Percentiles rank a stretch among this genome's conserved stretches.
Conservation (phyloP, 805 yeast species). For the Grigorovia transvaalensis region DNA sequence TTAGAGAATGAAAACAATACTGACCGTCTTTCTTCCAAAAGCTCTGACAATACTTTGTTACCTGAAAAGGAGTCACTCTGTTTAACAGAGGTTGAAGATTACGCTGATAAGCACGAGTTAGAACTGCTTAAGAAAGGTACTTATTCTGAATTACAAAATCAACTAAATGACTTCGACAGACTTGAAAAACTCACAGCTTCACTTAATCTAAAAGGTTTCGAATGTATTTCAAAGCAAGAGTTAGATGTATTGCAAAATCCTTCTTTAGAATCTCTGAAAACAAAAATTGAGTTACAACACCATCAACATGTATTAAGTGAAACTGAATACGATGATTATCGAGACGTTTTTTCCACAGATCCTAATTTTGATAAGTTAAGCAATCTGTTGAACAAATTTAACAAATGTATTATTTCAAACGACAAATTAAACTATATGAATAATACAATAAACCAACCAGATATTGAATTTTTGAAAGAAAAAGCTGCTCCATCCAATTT, state of each 20-base stretch:
- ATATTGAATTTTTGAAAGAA: neutral
- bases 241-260: conserved; percentile 1
- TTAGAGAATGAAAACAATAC: neutral
- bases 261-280: neutral
- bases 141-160: neutral
- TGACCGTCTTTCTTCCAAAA: neutral
- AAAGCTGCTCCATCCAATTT: neutral
- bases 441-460: neutral
- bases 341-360: neutral
- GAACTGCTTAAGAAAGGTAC: neutral
- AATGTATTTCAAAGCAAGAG: neutral
- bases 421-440: neutral
- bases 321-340: neutral
- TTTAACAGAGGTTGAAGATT: neutral
- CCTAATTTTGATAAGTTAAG: neutral
- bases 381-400: neutral
- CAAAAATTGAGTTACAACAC: neutral
- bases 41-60: neutral
- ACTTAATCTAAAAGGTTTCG: neutral
- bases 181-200: neutral
- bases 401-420: neutral
- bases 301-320: neutral
- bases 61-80: neutral
- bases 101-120: neutral
- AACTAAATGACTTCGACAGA: neutral